Evolutionary conservation across 2,329 filamentous ascomycete species (phyloP), one percentile per base, ranked within the genome.

Genomic region (Fusarium siculi): DNA sequence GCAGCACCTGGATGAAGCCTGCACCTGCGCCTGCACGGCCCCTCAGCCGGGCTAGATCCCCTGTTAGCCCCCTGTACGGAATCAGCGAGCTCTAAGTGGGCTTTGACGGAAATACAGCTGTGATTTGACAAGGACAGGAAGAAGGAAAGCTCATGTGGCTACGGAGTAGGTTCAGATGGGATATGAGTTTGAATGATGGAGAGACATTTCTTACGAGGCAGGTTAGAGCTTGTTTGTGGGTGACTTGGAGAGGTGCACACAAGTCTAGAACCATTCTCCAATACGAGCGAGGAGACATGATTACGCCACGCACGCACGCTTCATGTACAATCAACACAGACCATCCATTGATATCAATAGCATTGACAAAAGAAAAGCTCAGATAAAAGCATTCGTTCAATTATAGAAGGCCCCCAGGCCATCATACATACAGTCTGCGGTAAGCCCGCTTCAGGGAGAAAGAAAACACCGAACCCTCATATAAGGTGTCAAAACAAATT

Each of bases 141-240:
- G 42, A 43, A 63, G 44, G 40, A 56, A 43, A 28, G 56, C 43
- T 58, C 53, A 58, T 49, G 68, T 74, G 72, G 72, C 72, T 30
- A 30, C 30, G 30, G 30, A 30, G 30, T 30, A 30, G 30, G 30
- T 74, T 72, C 46, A 57, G 53, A 57, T 34, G 57, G 72, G 61
- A 63, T 59, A 72, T 73, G 72, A 70, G 19, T 42, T 67, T 70
- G 72, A 54, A 73, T 62, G 65, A 74, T 73, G 55, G 72, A 74
- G 68, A 74, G 72, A 74, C 72, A 74, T 70, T 64, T 58, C 59
- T 28, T 37, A 70, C 65, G 23, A 70, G 72, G 57, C 46, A 49
- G 68, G 63, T 66, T 74, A 74, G 71, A 72, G 59, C 58, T 66
- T 39, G 52, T 65, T 68, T 50, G 36, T 65, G 60, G 18, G 34